A percentile compares a stretch with the other conserved stretches of the same genome.
Conservation (phyloP, 768 basidiomycete species). For the Mycena floridula region DNA sequence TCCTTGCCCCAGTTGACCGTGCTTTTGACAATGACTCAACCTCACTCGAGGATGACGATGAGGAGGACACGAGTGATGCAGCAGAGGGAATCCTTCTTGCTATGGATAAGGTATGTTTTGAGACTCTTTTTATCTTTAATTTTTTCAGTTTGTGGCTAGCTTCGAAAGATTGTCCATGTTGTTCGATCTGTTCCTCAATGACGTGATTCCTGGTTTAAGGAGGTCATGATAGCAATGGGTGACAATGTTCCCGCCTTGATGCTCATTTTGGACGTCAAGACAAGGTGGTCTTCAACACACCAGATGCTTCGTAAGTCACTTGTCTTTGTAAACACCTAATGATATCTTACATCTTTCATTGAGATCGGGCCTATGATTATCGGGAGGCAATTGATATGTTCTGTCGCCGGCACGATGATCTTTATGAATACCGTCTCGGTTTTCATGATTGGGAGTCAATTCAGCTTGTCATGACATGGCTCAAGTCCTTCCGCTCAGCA, state of each 20-base stretch:
- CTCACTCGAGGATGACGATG: slow-evolving; percentile 8
- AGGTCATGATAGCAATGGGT: slow-evolving; percentile 6
- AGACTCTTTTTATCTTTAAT: too few species aligned
- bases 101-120: too few species aligned
- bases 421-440: slow-evolving; percentile 11
- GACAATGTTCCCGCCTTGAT: slow-evolving; percentile 9
- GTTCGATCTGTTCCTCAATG: slow-evolving; percentile 19
- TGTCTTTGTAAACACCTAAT: background rate
- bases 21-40: too few species aligned
- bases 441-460: slow-evolving; percentile 23
- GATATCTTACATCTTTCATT: background rate
- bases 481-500: slow-evolving; percentile 20
- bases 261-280: slow-evolving; percentile 25
- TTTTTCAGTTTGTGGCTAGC: too few species aligned
- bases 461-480: slow-evolving; percentile 16
- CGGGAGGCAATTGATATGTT: slow-evolving; percentile 8
- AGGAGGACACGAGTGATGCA: slow-evolving; percentile 1
- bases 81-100: too few species aligned
- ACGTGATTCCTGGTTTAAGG: slow-evolving; percentile 10
- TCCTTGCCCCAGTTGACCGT: too few species aligned
- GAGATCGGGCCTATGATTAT: slow-evolving; percentile 20
- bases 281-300: slow-evolving; percentile 28
- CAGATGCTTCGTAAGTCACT: slow-evolving; percentile 24
- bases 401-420: slow-evolving; percentile 14
- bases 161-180: slow-evolving; percentile 18